phyloP scores from a whole-genome alignment of 2,329 filamentous ascomycete genomes.

The Botryotinia convoluta region DNA sequence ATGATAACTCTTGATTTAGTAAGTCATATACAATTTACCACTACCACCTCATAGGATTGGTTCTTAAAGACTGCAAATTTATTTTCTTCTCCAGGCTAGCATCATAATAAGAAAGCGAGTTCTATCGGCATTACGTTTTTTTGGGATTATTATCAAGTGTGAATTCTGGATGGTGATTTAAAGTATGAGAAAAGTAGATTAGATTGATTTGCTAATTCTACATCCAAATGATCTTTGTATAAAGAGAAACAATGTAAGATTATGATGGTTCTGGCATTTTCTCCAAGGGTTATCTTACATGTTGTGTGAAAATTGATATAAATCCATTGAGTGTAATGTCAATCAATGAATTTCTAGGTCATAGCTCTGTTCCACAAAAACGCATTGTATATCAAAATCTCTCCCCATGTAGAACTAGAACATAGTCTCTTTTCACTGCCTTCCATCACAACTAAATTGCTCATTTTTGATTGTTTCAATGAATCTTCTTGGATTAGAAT shows the following conservation, averaged over 20 bases:
- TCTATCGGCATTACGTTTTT: no score
- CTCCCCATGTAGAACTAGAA: background rate
- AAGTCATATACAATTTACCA: background rate
- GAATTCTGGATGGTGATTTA: background rate
- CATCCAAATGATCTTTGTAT: background rate
- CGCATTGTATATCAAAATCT: background rate
- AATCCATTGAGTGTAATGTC: background rate
- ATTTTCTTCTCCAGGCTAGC: background rate
- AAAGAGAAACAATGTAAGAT: background rate
- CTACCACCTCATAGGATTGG: background rate
- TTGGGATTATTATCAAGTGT: no score
- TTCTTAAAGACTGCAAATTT: background rate
- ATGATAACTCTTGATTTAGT: background rate
- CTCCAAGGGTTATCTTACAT: rapidly evolving
- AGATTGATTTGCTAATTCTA: background rate
- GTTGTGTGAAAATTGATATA: background rate
- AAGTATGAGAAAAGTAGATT: background rate
- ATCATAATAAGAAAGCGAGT: no score
- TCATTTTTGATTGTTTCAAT: background rate
- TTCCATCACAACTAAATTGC: background rate
- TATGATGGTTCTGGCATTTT: rapidly evolving
- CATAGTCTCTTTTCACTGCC: background rate
- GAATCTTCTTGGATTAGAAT: background rate
- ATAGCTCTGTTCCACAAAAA: background rate
- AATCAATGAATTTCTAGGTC: background rate